Percentiles rank a stretch among this genome's conserved stretches.
Evolutionary conservation across 1,284 basidiomycete genomes (phyloP).

Genomic region (Phylloboletellus chloephorus): DNA sequence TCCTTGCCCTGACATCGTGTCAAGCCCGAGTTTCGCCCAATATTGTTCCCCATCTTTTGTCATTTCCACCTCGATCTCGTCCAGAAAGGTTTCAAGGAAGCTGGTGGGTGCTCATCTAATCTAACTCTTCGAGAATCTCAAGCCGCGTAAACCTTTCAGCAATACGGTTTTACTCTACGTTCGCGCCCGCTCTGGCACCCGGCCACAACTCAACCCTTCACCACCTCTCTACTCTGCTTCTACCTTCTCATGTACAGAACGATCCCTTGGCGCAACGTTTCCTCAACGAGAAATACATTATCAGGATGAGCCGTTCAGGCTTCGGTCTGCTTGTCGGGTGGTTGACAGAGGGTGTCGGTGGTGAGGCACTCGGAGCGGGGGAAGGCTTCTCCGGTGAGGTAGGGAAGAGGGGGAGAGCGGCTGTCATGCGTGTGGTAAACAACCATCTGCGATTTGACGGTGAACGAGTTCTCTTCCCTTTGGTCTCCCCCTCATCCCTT

Average conservation of each 20-base stretch:
- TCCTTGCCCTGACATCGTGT: conserved; percentile 7
- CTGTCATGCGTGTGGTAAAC: conserved; percentile 92
- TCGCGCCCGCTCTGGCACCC: conserved; percentile 66
- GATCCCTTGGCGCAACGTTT: conserved; percentile 85
- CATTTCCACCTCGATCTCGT: conserved; percentile 97
- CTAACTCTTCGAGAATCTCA: conserved; percentile 5
- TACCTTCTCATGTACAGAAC: conserved; percentile 81
- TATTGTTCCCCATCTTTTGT: conserved; percentile 93
- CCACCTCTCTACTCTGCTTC: conserved; percentile 76
- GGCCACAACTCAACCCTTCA: conserved; percentile 72
- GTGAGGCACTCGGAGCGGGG: conserved; percentile 77
- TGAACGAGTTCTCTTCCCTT: conserved; percentile 34
- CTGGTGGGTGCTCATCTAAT: conserved; percentile 45
- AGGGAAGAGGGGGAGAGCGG: conserved; percentile 72
- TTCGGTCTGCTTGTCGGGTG: conserved; percentile 92
- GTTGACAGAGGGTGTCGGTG: conserved; percentile 89
- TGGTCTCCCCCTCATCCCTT: conserved; percentile 23
- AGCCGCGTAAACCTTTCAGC: conserved; percentile 35
- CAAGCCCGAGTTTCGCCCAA: conserved; percentile 88
- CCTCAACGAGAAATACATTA: conserved; percentile 84
- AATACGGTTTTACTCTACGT: conserved; percentile 68
- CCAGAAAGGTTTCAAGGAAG: conserved; percentile 84
- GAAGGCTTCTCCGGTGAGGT: conserved; percentile 80
- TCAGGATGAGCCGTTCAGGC: conserved; percentile 88
- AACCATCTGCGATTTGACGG: conserved; percentile 90